Evolutionary conservation across 2,329 filamentous ascomycete genomes (phyloP).

Genomic region (Chaetomiaceae sp.): DNA sequence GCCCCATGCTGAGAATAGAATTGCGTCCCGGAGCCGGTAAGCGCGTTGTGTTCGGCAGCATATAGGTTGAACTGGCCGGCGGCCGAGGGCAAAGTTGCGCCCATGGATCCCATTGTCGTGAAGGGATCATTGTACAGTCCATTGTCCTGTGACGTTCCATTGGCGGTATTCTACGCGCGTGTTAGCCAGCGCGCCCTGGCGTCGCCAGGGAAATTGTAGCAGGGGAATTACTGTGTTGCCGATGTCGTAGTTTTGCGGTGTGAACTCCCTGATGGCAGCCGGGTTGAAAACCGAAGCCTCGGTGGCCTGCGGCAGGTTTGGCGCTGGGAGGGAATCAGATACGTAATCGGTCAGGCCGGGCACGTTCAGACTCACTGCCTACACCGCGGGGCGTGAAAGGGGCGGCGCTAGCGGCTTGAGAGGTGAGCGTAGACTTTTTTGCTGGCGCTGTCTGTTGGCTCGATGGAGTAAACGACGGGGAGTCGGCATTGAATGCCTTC

Average conservation of each 20-base stretch:
- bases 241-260: conserved; percentile 49
- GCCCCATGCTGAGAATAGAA: conserved; percentile 59
- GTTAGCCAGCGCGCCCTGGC: conserved; percentile 1
- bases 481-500: conserved; percentile 89
- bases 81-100: conserved; percentile 42
- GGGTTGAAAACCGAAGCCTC: conserved; percentile 45
- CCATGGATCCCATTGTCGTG: conserved; percentile 47
- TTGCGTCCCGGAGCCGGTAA: conserved; percentile 51
- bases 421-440: conserved; percentile 75
- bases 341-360: not conserved
- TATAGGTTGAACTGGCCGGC: conserved; percentile 65
- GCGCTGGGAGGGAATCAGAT: conserved; percentile 31
- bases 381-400: conserved; percentile 70
- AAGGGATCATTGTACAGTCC: conserved; percentile 56
- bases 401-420: conserved; percentile 82
- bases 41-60: conserved; percentile 59
- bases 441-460: conserved; percentile 37
- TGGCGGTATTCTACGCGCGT: conserved; percentile 25
- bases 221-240: conserved; percentile 40
- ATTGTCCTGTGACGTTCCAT: conserved; percentile 43
- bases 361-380: conserved; percentile 31
- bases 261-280: conserved; percentile 53
- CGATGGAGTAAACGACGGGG: conserved; percentile 84
- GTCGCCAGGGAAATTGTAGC: too few species aligned
- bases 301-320: conserved; percentile 30